Evolutionary conservation across 306 rosid genomes (phyloP), one percentile per base, ranked within the genome.

Genomic region (Dalbergia oliveri): DNA sequence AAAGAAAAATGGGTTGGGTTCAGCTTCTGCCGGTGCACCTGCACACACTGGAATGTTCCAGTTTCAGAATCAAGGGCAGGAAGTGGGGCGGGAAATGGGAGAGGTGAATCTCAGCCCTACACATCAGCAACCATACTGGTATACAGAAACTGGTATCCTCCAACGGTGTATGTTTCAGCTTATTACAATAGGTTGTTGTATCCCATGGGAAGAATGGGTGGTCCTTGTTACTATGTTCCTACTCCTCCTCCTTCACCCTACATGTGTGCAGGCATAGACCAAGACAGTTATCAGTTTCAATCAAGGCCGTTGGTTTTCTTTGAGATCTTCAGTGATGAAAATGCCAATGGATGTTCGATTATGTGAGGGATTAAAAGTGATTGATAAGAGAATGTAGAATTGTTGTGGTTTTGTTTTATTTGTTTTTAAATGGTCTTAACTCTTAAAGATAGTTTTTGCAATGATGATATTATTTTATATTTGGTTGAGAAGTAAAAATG

Each of bases 261-360:
- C 89, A 76, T 74, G 86, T 87, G 67, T 76, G 81, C 84, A 43
- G 77, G 79, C 41, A 15, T 54, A 33, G 83, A 79, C 51, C 86
- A 75, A 8, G 86, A 79, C 18, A 16, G 61, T 7, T 19, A 84
- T 56, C 78, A 69, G 13, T 6, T 87, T 65, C 92, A 82, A 64
- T 78, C 87, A 9, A 11, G 69, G 59, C 85, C 87, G 21, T 73
- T 78, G 73, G 84, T 84, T 65, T 68, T 79, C 35, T 79, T 88
- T 63, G 91, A 90, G 85, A 85, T 89, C 59, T 94, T 92, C 79
- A 94, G 97, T 57, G 98, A 94, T 79, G 98, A 94, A 60, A 92
- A 94, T 82, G 89, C 88, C 5, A 86, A 90, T 81, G 98, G 91
- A 0, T 92, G 97, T 75, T 87, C 70, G 65, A 73, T 94, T 66